Conservation (phyloP, 768 basidiomycete genomes). For the Neoboletus magnificus region DNA sequence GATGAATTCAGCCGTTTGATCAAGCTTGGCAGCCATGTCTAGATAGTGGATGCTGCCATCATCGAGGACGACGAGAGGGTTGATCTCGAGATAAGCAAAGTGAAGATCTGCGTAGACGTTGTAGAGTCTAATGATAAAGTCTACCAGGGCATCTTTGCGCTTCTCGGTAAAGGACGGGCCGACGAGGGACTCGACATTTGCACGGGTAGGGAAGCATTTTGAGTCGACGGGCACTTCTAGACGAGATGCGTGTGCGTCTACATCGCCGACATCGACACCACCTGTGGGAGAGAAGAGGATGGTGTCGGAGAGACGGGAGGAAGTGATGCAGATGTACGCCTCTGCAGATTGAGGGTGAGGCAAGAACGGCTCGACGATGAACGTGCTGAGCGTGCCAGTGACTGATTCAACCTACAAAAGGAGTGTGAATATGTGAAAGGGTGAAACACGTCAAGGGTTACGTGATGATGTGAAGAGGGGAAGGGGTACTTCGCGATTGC, state of each 20-base stretch:
- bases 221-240: conserved; percentile 72
- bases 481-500: conserved; percentile 9
- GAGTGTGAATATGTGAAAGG: conserved; percentile 14
- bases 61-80: conserved; percentile 94
- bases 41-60: conserved; percentile 83
- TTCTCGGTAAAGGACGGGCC: conserved; percentile 68
- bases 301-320: conserved; percentile 87
- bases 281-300: conserved; percentile 99
- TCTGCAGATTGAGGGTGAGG: conserved; percentile 93
- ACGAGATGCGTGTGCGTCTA: conserved; percentile 93
- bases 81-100: conserved; percentile 99
- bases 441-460: conserved; percentile 13
- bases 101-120: conserved; percentile 98
- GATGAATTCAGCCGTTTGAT: conserved; percentile 97
- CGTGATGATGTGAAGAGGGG: conserved; percentile 22
- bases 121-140: conserved; percentile 95
- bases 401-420: conserved; percentile 76
- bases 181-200: conserved; percentile 76
- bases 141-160: conserved; percentile 89
- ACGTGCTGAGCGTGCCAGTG: conserved; percentile 93
- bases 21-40: conserved; percentile 99
- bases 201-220: conserved; percentile 76
- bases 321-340: conserved; percentile 98
- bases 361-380: conserved; percentile 99
- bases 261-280: conserved; percentile 98